phyloP scores from a whole-genome alignment of 106 monocot genomes.

The Dioscorea dumetorum region DNA sequence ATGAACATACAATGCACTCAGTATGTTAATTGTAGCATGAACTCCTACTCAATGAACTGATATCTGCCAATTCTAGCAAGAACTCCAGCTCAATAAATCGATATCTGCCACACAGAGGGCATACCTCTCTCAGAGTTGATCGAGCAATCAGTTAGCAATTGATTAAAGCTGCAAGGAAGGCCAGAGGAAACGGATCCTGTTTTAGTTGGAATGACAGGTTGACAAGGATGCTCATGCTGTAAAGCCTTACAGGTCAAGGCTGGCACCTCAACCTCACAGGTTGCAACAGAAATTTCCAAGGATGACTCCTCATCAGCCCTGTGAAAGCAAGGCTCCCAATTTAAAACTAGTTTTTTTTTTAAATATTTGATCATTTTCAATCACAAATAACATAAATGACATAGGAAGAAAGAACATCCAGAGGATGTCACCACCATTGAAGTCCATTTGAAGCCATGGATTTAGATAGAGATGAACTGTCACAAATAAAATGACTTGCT shows the following conservation, averaged over 20 bases:
- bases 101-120: neutral
- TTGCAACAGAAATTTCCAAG: conserved; percentile 20
- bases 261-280: conserved; percentile 4
- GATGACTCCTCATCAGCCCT: conserved; percentile 28
- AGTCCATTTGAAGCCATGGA: conserved; percentile 29
- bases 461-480: conserved; percentile 32
- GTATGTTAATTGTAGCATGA: neutral
- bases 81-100: neutral
- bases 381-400: no score
- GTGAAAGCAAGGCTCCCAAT: conserved; percentile 4
- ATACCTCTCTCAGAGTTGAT: conserved; percentile 24
- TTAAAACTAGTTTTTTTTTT: neutral
- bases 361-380: neutral
- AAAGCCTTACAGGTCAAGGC: conserved; percentile 9
- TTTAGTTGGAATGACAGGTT: conserved; percentile 18
- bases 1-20: neutral
- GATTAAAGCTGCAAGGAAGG: conserved; percentile 64
- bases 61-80: neutral
- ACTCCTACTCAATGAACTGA: neutral
- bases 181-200: conserved; percentile 21
- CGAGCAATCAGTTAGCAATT: conserved; percentile 40
- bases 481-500: conserved; percentile 29
- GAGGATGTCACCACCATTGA: conserved; percentile 15
- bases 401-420: neutral
- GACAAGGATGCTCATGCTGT: conserved; percentile 1